Evolutionary conservation across 106 monocot genomes (phyloP), one percentile per base, ranked within the genome.

Genomic region (Agapanthus africanus): DNA sequence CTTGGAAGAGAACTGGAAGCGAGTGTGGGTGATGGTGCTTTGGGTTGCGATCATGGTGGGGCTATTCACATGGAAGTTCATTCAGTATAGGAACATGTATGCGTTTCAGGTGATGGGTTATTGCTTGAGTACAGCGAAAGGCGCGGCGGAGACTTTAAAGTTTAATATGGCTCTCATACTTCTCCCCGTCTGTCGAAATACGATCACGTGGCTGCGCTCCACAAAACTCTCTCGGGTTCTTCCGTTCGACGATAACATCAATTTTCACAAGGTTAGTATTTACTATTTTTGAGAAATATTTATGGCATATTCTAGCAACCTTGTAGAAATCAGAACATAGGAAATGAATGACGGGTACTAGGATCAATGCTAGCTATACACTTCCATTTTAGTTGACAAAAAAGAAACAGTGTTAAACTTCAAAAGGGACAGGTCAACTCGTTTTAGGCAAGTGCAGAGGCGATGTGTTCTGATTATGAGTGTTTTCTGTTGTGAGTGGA

Each of bases 71-170:
- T 94, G 94, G 94, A 94, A 94, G 52, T 94, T 94, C 76, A 46
- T 94, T 18, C 85, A 94, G 90, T 94, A 94, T 42, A 74, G 76
- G 34, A 74, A 70, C 21, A 44, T 74, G 32, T 84, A 87, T 22
- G 87, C 85, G 19, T 94, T 94, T 74, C 65, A 83, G 11, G 87
- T 94, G 46, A 94, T 94, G 94, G 90, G 90, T 2, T 90, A 94
- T 71, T 94, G 94, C 68, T 70, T 94, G 44, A 74, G 82, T 16
- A 90, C 84, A 27, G 94, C 94, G 22, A 94, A 94, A 65, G 94
- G 94, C 1, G 94, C 94, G 5, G 94, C 94, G 32, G 94, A 94
- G 85, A 94, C 94, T 40, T 77, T 94, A 18, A 94, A 94, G 77
- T 63, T 94, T 49, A 94, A 94, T 77, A 94, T 94, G 94, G 90